A percentile compares a stretch with the other conserved stretches of the same genome.
Conservation (phyloP, 2,329 filamentous ascomycete genomes). For the Capronia americana region DNA sequence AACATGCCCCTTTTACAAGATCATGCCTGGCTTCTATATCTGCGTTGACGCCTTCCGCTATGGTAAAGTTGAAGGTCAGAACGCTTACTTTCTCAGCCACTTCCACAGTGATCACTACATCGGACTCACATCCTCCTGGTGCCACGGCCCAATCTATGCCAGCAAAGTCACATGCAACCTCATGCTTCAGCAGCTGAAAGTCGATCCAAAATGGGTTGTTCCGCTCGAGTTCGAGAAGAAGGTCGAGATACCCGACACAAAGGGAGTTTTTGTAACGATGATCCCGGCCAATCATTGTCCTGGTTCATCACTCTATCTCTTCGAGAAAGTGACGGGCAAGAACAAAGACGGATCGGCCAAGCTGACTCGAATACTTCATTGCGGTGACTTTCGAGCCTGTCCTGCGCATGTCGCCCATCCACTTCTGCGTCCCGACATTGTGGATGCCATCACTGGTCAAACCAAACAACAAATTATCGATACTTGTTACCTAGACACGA, state of each 20-base stretch:
- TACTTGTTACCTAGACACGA: conserved; percentile 95
- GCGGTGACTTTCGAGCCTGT: conserved; percentile 93
- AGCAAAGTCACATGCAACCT: conserved; percentile 90
- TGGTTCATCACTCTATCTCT: conserved; percentile 90
- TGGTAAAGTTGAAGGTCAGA: conserved; percentile 87
- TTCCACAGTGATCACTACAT: conserved; percentile 99
- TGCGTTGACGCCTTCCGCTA: conserved; percentile 97
- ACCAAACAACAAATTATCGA: conserved; percentile 84
- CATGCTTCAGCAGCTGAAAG: conserved; percentile 82
- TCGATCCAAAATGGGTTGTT: conserved; percentile 84
- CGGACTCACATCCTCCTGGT: conserved; percentile 85
- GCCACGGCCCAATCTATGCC: conserved; percentile 94
- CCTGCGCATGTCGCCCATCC: conserved; percentile 83
- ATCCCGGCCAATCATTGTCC: conserved; percentile 96
- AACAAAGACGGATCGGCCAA: conserved; percentile 60
- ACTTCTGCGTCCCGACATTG: conserved; percentile 74
- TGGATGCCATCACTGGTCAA: conserved; percentile 74
- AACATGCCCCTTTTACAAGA: conserved; percentile 98
- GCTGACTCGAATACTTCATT: conserved; percentile 84
- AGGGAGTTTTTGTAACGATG: conserved; percentile 88
- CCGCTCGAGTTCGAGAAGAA: conserved; percentile 83
- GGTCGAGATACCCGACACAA: conserved; percentile 78
- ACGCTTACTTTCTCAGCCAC: conserved; percentile 95
- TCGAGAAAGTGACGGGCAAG: conserved; percentile 75
- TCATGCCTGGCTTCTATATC: conserved; percentile 89